Base-by-base conservation (phyloP, 192 early-diverging fungal genomes). In the Paraglomus brasilianum region DNA sequence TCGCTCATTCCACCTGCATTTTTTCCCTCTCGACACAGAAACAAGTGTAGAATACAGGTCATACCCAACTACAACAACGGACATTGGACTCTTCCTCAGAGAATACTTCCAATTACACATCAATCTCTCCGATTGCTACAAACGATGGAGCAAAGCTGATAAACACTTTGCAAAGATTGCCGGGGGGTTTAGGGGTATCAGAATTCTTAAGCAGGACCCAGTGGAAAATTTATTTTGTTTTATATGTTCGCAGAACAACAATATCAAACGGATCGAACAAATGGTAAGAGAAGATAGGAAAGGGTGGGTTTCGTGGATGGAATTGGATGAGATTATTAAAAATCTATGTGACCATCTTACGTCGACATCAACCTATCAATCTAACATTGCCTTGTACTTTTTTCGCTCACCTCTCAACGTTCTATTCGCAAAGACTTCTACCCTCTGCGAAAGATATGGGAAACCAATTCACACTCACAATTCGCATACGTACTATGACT, bases 221-320 rank as follows among this genome's bases (percentile, higher is more conserved):
- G 80, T 87, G 17, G 97, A 98, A 77, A 94, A 87, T 66, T 62
- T 95, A 50, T 77, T 99, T 50, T 85, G 86, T 19, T 99, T 99
- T 66, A 96, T 99, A 10, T 97, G 95, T 74, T 91, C 91, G 4
- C 84, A 85, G 38, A 96, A 96, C 78, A 99, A 99, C 82, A 95
- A 97, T 80, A 96, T 99, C 47, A 73, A 82, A 21, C 78, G 97
- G 30, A 99, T 99, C 44, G 89, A 93, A 22, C 73, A 76, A 57
- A 93, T 95, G 92, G 91, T 92, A 74, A 49, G 8, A 8, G 47
- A 15, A 4, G 19, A 42, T 3, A 38, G 17, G 6, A 58, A 56
- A 38, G 52, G 50, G 17, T 39, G 66, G 5, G 30, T n/a, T 68
- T 80, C 14, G 17, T 24, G 46, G 39, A 69, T 8, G 13, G 40